Percentiles rank a stretch among this genome's conserved stretches.
These are phyloP conservation scores for Pleurotus tuoliensis DNA, from an alignment of 768 basidiomycete genomes.

Conservation along the genomic window DNA sequence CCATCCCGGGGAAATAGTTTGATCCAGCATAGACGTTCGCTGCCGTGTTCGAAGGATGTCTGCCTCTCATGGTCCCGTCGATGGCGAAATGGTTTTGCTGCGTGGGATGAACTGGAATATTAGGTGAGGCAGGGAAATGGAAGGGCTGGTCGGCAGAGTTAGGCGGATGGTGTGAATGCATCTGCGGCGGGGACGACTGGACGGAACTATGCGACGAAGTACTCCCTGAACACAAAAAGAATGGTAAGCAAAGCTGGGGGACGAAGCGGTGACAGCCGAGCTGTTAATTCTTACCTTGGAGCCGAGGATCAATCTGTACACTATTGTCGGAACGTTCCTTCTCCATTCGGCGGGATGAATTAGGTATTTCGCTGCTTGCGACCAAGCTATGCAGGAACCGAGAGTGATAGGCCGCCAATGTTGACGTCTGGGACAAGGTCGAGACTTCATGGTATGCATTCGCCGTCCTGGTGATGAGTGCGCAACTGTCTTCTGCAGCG, in stretches of 20 bases:
- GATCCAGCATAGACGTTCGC: conserved; percentile 13
- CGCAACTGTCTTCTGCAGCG: conserved; percentile 61
- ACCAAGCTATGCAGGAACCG: conserved; percentile 75
- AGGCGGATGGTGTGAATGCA: conserved; percentile 31
- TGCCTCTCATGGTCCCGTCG: neutral
- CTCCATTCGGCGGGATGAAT: conserved; percentile 34
- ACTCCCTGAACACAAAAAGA: conserved; percentile 6
- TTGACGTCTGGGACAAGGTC: conserved; percentile 52
- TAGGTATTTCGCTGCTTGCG: conserved; percentile 51
- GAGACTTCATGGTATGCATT: conserved; percentile 78
- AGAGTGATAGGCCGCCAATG: conserved; percentile 71
- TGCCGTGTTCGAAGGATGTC: neutral
- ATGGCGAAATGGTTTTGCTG: neutral
- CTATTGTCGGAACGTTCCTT: conserved; percentile 34
- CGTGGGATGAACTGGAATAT: conserved; percentile 8
- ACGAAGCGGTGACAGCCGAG: conserved; percentile 11
- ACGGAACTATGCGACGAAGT: conserved; percentile 17
- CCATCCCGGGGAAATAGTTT: conserved; percentile 28
- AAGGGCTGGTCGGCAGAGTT: conserved; percentile 32
- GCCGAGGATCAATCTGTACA: conserved; percentile 51
- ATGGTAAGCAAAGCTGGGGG: conserved; percentile 3
- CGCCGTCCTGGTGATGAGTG: conserved; percentile 63
- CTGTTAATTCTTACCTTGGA: conserved; percentile 42
- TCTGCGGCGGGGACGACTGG: conserved; percentile 25
- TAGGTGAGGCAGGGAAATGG: conserved; percentile 38